Evolutionary conservation across 352 stramenopile species (phyloP), one percentile per base, ranked within the genome.

Genomic region (Aphanomyces cochlioides): DNA sequence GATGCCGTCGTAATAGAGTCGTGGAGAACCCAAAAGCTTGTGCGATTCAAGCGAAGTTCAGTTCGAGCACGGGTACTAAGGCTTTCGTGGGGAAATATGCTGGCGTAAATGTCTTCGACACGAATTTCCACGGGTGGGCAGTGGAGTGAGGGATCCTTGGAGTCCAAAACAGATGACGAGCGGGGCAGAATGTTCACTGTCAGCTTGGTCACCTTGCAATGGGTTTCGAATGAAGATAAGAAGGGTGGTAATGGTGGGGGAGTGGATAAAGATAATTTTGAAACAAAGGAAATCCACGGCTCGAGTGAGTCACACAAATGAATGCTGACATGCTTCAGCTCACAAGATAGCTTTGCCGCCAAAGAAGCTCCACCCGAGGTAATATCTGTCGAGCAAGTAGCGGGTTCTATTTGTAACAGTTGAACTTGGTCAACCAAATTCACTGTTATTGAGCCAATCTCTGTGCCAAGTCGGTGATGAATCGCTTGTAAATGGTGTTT

Each of bases 31-130:
- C 74, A 81, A 6, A 84, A 66, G 67, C 88, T 87, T 13, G 91
- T 66, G 38, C 78, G 77, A 47, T 79, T 84, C 36, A 73, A 81
- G 63, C 90, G 86, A 5, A 93, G 73, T 59, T 92, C 81, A 36
- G 75, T 74, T 50, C 83, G 88, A 12, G 86, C 84, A 43, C 86
- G 82, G 47, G 92, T 69, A 15, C 84, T 81, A 21, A 91, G 69
- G 8, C 77, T 66, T 3, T 89, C 76, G 43, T 87, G 75, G 13
- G 85, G 84, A 73, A 91, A 79, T 1, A 66, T 75, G 21, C 81
- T 84, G 1, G 90, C 13, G 39, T 76, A 82, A 10, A 92, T 71
- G 61, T 93, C 85, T 36, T 89, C 83, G 3, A 88, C 39, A 0
- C 68, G 72, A 1, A 92, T 41, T 36, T 72, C 70, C 0, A 90